Conservation (phyloP, 148 eudicot species). For the Heliamphora exappendiculata region DNA sequence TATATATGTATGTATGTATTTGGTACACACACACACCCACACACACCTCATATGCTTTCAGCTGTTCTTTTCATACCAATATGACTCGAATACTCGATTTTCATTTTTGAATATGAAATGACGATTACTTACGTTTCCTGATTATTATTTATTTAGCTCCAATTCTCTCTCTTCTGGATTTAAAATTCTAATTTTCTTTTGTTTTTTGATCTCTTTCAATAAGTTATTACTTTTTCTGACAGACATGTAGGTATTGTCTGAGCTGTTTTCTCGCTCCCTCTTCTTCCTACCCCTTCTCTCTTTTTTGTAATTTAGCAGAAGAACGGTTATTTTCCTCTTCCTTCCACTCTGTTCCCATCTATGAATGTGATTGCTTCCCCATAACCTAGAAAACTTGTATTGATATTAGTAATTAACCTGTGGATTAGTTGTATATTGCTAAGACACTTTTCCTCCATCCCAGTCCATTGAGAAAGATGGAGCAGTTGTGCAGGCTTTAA, state of each 20-base stretch:
- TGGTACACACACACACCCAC: no score
- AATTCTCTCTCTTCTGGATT: neutral
- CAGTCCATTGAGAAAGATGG: slow-evolving; percentile 66
- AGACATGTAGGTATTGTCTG: neutral
- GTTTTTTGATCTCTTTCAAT: neutral
- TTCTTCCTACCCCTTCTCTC: neutral
- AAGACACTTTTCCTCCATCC: neutral
- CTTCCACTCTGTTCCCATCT: neutral
- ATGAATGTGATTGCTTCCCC: neutral
- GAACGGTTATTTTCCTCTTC: neutral
- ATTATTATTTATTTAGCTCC: neutral
- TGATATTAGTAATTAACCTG: neutral
- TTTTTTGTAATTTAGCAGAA: neutral
- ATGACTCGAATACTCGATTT: no score
- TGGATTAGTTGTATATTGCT: neutral
- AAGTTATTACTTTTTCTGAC: neutral
- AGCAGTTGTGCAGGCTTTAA: slow-evolving; percentile 45
- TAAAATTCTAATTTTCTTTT: neutral
- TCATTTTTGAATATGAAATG: no score
- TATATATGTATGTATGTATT: neutral
- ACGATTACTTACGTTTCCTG: neutral
- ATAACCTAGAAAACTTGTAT: neutral
- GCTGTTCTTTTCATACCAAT: neutral
- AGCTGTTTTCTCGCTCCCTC: neutral
- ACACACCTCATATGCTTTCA: neutral